Conservation (phyloP, 2,329 filamentous ascomycete species). For the Cladosporium sp. region DNA sequence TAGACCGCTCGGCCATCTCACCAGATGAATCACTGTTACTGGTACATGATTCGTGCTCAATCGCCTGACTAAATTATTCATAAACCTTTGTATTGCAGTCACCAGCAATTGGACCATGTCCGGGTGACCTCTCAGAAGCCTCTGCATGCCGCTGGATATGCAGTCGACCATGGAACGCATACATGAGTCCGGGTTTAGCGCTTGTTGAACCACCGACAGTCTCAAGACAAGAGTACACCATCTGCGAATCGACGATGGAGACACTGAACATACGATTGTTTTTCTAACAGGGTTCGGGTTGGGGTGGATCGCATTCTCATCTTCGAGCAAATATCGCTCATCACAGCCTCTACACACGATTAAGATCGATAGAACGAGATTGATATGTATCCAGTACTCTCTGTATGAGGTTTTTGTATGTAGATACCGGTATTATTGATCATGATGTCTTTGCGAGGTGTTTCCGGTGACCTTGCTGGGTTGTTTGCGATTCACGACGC, state of each 20-base stretch:
- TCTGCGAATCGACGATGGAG: not conserved
- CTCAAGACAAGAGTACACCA: not conserved
- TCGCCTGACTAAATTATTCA: fast-evolving
- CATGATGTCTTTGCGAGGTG: not conserved
- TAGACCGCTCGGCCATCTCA: conserved; percentile 27
- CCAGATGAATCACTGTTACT: not conserved
- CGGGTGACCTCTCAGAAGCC: not conserved
- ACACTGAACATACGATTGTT: too few relatives aligned
- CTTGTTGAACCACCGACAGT: not conserved
- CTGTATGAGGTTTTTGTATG: not conserved
- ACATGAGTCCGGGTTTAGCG: too few relatives aligned
- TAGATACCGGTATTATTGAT: not conserved
- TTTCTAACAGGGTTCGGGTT: not conserved
- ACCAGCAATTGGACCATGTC: not conserved
- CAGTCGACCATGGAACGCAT: not conserved
- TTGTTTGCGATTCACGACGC: not conserved
- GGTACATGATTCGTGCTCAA: not conserved
- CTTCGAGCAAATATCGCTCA: not conserved
- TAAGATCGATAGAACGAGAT: not conserved
- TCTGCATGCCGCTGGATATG: not conserved
- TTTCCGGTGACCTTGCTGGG: not conserved
- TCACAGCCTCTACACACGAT: not conserved
- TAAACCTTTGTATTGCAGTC: not conserved
- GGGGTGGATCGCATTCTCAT: not conserved
- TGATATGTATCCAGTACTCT: too few relatives aligned